Evolutionary conservation across 208 protist species (phyloP).

Genomic region (Acanthamoeba sp.): DNA sequence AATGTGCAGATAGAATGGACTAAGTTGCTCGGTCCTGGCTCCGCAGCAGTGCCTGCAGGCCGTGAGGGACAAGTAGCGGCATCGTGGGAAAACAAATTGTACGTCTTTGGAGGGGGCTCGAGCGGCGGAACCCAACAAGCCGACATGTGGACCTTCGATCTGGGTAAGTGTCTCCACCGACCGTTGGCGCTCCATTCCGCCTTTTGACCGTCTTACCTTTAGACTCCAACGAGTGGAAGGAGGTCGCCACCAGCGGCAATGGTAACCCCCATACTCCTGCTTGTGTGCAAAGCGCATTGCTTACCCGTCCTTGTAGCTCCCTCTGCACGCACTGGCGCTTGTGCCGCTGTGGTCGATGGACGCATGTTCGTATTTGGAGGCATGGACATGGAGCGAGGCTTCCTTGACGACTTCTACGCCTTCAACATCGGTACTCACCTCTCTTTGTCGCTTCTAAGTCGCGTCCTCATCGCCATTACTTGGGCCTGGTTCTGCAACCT

Average conservation of each 20-base stretch:
- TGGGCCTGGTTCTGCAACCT: too few relatives aligned
- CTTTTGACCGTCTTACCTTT: not conserved
- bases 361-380: conserved; percentile 29
- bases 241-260: not conserved
- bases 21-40: not conserved
- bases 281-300: not conserved
- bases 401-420: not conserved
- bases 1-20: not conserved
- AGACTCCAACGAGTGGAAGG: not conserved
- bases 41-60: not conserved
- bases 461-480: too few relatives aligned
- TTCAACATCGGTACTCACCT: not conserved
- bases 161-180: not conserved
- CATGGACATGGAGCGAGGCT: conserved; percentile 49
- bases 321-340: conserved; percentile 15
- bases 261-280: not conserved
- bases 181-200: not conserved
- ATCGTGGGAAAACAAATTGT: not conserved
- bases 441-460: too few relatives aligned
- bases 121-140: not conserved
- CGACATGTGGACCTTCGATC: conserved; percentile 20
- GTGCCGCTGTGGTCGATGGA: not conserved
- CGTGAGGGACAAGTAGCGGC: conserved; percentile 31
- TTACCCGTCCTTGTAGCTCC: not conserved
- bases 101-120: conserved; percentile 47